Evolutionary conservation across 495 filamentous ascomycete genomes (phyloP), one percentile per base, ranked within the genome.

Genomic region (Elasticomyces elasticus): DNA sequence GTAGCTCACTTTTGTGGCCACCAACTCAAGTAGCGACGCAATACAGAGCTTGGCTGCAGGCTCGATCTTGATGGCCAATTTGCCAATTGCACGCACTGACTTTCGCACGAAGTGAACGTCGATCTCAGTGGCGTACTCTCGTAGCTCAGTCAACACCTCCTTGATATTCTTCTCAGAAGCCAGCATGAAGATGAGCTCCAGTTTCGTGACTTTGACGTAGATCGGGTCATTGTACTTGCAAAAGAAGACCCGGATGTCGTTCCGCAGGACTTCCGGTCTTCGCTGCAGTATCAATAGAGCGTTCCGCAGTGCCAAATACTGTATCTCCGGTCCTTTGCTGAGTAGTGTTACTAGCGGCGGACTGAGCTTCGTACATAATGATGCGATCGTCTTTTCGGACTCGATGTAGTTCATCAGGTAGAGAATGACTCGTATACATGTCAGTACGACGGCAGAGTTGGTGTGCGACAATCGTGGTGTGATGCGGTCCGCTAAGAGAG

Each of bases 161-260:
- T 87, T 83, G 57, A 99, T 97, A 67, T 99, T 99, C 58, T 86
- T 86, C 67, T 96, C 89, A 22, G 82, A 94, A 12, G 92, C 94
- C 48, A 99, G 77, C 92, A 97, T 99, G 72, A 97, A 97, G 63
- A 99, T 97, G 54, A 99, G 76, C 67, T 99, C 92, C 47, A 99
- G 78, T 69, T 99, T 99, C 12, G 94, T 97, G 59, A 99, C 92
- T 69, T 99, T 99, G 72, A 99, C 92, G 64, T 99, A 99, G 52
- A 97, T 97, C 0, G 94, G 92, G 64, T 99, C 92, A 61, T 99
- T 99, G 73, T 99, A 99, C 76, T 99, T 99, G 79, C 92, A 99
- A 71, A 98, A 98, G 71, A 99, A 99, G 42, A 97, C 91, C 11
- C 92, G 79, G 53, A 99, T 95, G 69, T 99, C 92, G 68, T 95